Percentiles rank a stretch among this genome's conserved stretches.
phyloP scores from a whole-genome alignment of 179 eudicot species.

The Corrigiola litoralis region DNA sequence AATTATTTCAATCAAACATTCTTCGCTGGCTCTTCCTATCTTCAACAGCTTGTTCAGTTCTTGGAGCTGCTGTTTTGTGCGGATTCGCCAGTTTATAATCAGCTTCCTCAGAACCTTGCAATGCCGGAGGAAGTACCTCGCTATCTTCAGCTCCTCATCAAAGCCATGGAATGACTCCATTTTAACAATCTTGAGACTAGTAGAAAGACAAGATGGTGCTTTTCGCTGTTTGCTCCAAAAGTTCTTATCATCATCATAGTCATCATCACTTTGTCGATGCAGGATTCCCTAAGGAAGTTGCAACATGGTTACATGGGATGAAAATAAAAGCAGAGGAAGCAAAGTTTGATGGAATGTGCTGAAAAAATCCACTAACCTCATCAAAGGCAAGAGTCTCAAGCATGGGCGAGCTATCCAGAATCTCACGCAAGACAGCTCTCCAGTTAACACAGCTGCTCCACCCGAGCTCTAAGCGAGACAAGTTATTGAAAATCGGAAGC shows the following conservation, averaged over 20 bases:
- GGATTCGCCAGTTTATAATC: background rate
- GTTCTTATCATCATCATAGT: background rate
- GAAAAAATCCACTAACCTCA: background rate
- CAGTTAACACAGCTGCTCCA: background rate
- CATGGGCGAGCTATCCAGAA: slow-evolving; percentile 1
- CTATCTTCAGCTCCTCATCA: slow-evolving; percentile 1
- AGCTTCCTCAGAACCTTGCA: slow-evolving; percentile 3
- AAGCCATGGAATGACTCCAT: background rate
- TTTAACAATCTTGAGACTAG: background rate
- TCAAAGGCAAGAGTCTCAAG: slow-evolving; percentile 2
- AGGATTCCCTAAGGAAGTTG: background rate
- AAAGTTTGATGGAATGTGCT: background rate
- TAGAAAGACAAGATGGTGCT: background rate
- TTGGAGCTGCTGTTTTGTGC: background rate
- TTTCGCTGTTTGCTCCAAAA: slow-evolving; percentile 13
- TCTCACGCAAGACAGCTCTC: background rate
- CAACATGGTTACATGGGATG: background rate
- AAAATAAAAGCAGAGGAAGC: background rate
- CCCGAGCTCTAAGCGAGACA: slow-evolving; percentile 14
- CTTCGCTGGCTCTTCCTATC: background rate
- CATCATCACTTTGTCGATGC: background rate
- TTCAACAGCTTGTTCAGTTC: background rate
- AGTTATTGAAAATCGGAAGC: slow-evolving; percentile 17
- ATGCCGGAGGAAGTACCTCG: slow-evolving; percentile 4
- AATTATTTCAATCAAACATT: background rate